Evolutionary conservation across 805 yeast genomes (phyloP), one percentile per base, ranked within the genome.

Genomic region (Candida maris): DNA sequence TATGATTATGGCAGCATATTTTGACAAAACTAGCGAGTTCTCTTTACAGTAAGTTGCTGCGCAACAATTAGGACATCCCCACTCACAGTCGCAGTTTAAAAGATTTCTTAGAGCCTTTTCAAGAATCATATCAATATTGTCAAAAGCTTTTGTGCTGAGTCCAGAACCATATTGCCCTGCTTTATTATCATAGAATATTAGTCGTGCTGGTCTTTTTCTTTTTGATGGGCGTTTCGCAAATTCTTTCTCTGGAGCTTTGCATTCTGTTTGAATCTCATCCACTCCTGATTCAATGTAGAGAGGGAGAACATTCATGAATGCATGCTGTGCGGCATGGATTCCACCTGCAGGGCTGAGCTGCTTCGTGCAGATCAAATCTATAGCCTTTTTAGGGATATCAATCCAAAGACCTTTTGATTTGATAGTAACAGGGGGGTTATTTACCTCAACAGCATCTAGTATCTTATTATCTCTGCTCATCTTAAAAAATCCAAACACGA

Each of bases 161-260:
- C 97, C 97, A 0, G 86, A 75, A 0, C 96, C 96, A 30, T 69
- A 65, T 37, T 70, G 70, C 1, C 95, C 95, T 8, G 95, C 96
- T 51, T 80, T 78, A 1, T 86, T 71, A 57, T 93, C 97, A 53
- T 79, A 79, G 48, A 93, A 84, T 1, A 89, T 77, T 33, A 93
- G 63, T 36, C 98, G 66, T 0, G 95, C 95, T 0, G 97, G 97
- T 27, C 99, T 64, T 38, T 73, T 75, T 27, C 98, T 65, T 13
- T 61, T 59, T 0, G 91, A 73, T 52, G 84, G 84, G 19, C 87
- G 62, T 32, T 72, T 71, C 1, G 96, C 85, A 68, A 91, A 85
- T 55, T 93, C 99, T 51, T 93, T 93, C 46, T 88, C 95, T 0
- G 98, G 97, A 0, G 97, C 97, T 52, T 93, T 93, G 60, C 99